These are phyloP conservation scores for Chaetomium sp. DNA, from an alignment of 2,329 filamentous ascomycete species.

Conservation along the genomic window DNA sequence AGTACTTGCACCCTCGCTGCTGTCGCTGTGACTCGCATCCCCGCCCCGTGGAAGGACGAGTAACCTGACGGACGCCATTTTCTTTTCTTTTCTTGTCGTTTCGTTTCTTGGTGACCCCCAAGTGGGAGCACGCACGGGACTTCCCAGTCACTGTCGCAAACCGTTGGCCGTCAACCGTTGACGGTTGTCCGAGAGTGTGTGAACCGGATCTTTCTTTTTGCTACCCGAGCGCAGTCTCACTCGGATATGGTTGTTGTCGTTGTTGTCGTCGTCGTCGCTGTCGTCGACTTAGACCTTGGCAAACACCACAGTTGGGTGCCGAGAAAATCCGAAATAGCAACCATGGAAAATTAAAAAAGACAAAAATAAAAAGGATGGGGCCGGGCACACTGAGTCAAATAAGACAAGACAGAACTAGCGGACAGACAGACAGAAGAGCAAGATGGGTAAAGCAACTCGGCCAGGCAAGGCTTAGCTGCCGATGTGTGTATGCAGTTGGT, in stretches of 20 bases:
- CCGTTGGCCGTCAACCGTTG: too few relatives aligned
- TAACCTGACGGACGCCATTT: conserved; percentile 29
- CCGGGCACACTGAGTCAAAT: conserved; percentile 1
- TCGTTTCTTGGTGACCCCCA: too few relatives aligned
- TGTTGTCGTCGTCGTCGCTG: too few relatives aligned
- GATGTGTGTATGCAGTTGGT: conserved; percentile 18
- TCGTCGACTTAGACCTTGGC: neutral
- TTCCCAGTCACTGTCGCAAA: too few relatives aligned
- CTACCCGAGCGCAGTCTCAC: conserved; percentile 9
- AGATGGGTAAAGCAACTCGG: conserved; percentile 27
- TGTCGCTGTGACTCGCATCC: conserved; percentile 14
- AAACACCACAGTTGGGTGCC: conserved; percentile 13
- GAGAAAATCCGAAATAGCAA: conserved; percentile 6
- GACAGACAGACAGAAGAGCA: conserved; percentile 33
- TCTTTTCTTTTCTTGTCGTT: neutral
- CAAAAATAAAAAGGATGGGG: neutral
- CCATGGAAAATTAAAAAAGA: conserved; percentile 5
- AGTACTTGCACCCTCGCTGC: neutral
- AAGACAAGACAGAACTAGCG: conserved; percentile 19
- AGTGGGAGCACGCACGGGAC: too few relatives aligned
- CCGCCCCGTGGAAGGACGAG: conserved; percentile 17
- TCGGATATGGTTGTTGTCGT: neutral
- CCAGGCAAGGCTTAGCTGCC: conserved; percentile 9
- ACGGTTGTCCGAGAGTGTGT: neutral
- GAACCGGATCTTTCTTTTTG: neutral